phyloP scores from a whole-genome alignment of 108 stramenopile species.

The Thalassiosira profunda region DNA sequence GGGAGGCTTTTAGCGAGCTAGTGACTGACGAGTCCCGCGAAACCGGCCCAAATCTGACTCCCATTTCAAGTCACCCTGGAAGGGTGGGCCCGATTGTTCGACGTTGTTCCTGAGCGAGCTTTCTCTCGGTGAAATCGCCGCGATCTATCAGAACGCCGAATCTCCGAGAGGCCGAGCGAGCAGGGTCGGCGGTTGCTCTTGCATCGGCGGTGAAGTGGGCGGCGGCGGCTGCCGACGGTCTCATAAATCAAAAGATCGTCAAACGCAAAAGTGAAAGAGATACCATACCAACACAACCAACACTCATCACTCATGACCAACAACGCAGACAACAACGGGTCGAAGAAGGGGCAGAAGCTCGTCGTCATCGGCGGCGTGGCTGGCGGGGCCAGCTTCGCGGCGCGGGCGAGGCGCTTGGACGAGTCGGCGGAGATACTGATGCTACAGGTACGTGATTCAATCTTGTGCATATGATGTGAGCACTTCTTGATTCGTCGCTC shows the following conservation, averaged over 20 bases:
- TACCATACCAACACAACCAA: neutral
- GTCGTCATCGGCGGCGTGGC: conserved; percentile 79
- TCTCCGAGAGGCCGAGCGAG: neutral
- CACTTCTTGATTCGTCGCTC: neutral
- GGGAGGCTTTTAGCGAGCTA: too few species aligned
- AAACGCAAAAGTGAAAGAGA: neutral
- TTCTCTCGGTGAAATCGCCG: too few species aligned
- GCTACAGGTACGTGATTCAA: conserved; percentile 40
- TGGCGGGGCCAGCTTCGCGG: conserved; percentile 73
- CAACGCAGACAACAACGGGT: neutral
- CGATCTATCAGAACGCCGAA: too few species aligned
- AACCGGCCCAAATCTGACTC: too few species aligned
- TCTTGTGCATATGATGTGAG: neutral
- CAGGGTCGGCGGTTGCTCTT: neutral
- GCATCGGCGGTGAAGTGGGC: too few species aligned
- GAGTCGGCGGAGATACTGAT: conserved; percentile 65
- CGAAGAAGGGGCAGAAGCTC: conserved; percentile 53
- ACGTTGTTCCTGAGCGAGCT: too few species aligned
- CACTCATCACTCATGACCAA: too few species aligned
- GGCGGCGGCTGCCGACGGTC: neutral
- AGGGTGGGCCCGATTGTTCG: too few species aligned
- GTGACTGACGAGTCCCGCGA: too few species aligned
- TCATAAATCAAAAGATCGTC: conserved; percentile 4
- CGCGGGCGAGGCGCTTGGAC: conserved; percentile 64
- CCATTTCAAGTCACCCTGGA: too few species aligned